Evolutionary conservation across 2,329 filamentous ascomycete genomes (phyloP).

Genomic region (Venturia asperata): DNA sequence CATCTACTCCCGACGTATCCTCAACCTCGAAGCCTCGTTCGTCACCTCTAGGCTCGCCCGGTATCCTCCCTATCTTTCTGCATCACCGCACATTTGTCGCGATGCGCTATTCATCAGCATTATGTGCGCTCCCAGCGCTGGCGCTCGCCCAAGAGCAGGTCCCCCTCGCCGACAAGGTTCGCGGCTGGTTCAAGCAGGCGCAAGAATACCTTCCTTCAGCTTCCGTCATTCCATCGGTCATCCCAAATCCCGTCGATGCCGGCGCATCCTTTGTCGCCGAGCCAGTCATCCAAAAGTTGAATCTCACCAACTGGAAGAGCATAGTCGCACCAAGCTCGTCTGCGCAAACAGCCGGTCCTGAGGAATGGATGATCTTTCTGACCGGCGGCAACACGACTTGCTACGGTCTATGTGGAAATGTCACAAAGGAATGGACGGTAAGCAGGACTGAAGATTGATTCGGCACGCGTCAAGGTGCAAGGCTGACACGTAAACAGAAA

Average conservation of each 20-base stretch:
- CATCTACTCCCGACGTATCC: neutral
- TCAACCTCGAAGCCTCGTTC: conserved; percentile 1
- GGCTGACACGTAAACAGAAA: conserved; percentile 39
- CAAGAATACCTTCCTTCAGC: conserved; percentile 36
- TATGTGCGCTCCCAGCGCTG: conserved; percentile 46
- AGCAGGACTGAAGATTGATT: conserved; percentile 23
- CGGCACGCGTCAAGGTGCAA: neutral
- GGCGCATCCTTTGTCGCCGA: conserved; percentile 46
- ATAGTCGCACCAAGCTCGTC: conserved; percentile 57
- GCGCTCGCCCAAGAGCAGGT: conserved; percentile 50
- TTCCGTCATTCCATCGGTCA: conserved; percentile 45
- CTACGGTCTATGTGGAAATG: conserved; percentile 58
- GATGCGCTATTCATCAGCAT: conserved; percentile 25
- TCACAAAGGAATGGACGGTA: conserved; percentile 55
- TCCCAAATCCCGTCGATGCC: conserved; percentile 42
- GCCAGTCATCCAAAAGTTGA: conserved; percentile 51
- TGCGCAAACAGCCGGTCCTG: conserved; percentile 51
- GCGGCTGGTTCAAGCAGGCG: conserved; percentile 48
- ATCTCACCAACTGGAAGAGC: conserved; percentile 63
- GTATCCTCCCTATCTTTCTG: neutral
- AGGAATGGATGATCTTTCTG: conserved; percentile 70
- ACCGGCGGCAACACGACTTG: conserved; percentile 75
- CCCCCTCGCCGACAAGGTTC: conserved; percentile 55
- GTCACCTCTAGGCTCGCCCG: neutral
- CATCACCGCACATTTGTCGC: neutral